These are phyloP conservation scores for Russula earlei DNA, from an alignment of 768 basidiomycete genomes.

Conservation along the genomic window DNA sequence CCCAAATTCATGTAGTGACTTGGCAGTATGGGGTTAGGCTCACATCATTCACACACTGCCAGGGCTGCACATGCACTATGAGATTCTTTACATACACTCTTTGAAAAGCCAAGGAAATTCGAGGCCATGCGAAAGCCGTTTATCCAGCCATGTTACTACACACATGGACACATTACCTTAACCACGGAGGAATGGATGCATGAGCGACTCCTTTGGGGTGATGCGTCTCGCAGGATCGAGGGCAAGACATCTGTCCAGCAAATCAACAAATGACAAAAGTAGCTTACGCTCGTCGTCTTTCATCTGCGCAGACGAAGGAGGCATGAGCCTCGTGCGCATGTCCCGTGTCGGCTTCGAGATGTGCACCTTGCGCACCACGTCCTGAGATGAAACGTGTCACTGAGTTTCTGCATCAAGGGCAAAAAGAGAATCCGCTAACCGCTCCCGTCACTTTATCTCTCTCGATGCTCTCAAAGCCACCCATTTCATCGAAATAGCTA, in stretches of 20 bases:
- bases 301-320: slow-evolving; percentile 63
- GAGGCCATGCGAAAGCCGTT: not conserved
- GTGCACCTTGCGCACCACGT: slow-evolving; percentile 70
- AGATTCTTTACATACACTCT: slow-evolving; percentile 2
- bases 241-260: slow-evolving; percentile 83
- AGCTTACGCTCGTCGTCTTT: slow-evolving; percentile 85
- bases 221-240: slow-evolving; percentile 83
- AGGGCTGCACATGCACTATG: not conserved
- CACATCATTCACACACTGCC: not conserved
- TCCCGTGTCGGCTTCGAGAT: slow-evolving; percentile 78
- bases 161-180: slow-evolving; percentile 15
- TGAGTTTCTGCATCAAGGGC: not conserved
- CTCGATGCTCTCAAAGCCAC: slow-evolving; percentile 77
- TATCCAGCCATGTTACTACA: not conserved
- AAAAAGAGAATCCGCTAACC: slow-evolving; percentile 40
- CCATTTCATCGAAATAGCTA: slow-evolving; percentile 88
- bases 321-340: slow-evolving; percentile 73
- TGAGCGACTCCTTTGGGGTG: slow-evolving; percentile 81
- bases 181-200: slow-evolving; percentile 77
- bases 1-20: no score
- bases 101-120: not conserved
- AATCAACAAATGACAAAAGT: slow-evolving; percentile 71
- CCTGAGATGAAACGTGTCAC: slow-evolving; percentile 37
- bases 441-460: slow-evolving; percentile 74
- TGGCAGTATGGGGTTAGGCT: no score